phyloP scores from a whole-genome alignment of 2,329 filamentous ascomycete genomes.

The Neurospora sp. region DNA sequence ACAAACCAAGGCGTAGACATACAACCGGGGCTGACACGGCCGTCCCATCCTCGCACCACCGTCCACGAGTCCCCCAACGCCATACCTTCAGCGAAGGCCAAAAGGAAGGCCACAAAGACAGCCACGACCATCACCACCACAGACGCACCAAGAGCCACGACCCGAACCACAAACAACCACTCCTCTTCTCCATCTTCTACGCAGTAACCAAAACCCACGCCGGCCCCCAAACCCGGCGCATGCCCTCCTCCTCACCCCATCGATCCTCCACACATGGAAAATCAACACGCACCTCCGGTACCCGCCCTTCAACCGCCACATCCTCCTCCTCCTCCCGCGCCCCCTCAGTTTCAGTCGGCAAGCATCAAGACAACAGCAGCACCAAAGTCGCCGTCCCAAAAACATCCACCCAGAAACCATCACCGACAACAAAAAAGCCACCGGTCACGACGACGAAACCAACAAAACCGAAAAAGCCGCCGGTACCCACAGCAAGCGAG shows the following conservation, averaged over 20 bases:
- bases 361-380: neutral
- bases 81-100: neutral
- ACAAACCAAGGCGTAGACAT: neutral
- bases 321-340: neutral
- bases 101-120: neutral
- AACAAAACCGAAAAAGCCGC: conserved; percentile 8
- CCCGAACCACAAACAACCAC: neutral
- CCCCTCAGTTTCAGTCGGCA: neutral
- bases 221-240: neutral
- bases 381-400: neutral
- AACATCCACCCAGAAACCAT: neutral
- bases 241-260: neutral
- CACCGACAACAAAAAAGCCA: neutral
- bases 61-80: neutral
- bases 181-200: neutral
- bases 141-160: neutral
- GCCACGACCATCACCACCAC: neutral
- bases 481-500: neutral
- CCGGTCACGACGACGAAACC: neutral
- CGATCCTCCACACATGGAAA: neutral
- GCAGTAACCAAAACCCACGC: neutral
- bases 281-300: neutral
- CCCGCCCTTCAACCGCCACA: neutral
- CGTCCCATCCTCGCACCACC: neutral
- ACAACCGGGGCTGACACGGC: neutral